These are phyloP conservation scores for Sutorius australiensis DNA, from an alignment of 768 basidiomycete species.

Conservation along the genomic window DNA sequence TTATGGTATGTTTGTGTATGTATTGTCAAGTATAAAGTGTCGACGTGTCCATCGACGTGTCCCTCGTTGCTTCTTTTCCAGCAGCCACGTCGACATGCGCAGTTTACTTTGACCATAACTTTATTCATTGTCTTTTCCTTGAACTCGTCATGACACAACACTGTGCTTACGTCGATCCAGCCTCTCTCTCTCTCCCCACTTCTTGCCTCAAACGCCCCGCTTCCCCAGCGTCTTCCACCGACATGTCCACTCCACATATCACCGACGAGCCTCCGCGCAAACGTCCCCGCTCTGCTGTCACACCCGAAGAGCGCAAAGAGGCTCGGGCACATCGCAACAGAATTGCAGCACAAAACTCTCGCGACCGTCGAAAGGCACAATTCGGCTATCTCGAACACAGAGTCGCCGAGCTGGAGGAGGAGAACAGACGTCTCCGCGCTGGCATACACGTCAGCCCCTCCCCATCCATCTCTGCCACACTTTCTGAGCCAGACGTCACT, in stretches of 20 bases:
- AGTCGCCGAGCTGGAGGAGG: conserved; percentile 74
- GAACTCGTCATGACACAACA: conserved; percentile 22
- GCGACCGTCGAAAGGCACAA: conserved; percentile 86
- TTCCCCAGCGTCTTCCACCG: conserved; percentile 25
- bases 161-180: conserved; percentile 35
- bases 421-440: conserved; percentile 72
- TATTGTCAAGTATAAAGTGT: conserved; percentile 28
- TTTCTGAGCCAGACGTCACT: conserved; percentile 24
- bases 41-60: conserved; percentile 32
- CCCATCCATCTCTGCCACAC: conserved; percentile 3
- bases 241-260: conserved; percentile 4
- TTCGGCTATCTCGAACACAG: conserved; percentile 63
- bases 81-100: conserved; percentile 23
- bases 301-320: conserved; percentile 78
- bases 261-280: conserved; percentile 61
- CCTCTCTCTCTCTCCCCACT: conserved; percentile 38
- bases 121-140: conserved; percentile 15
- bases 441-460: conserved; percentile 36
- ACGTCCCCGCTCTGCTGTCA: conserved; percentile 59
- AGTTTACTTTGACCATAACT: conserved; percentile 16
- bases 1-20: conserved; percentile 19
- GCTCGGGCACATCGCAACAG: conserved; percentile 89
- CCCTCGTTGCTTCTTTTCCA: conserved; percentile 8
- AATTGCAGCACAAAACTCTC: conserved; percentile 90
- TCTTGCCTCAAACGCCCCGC: conserved; percentile 27